Percentiles rank a stretch among this genome's conserved stretches.
These are phyloP conservation scores for Boletus semigastroideus DNA, from an alignment of 1,284 basidiomycete genomes.

Conservation along the genomic window DNA sequence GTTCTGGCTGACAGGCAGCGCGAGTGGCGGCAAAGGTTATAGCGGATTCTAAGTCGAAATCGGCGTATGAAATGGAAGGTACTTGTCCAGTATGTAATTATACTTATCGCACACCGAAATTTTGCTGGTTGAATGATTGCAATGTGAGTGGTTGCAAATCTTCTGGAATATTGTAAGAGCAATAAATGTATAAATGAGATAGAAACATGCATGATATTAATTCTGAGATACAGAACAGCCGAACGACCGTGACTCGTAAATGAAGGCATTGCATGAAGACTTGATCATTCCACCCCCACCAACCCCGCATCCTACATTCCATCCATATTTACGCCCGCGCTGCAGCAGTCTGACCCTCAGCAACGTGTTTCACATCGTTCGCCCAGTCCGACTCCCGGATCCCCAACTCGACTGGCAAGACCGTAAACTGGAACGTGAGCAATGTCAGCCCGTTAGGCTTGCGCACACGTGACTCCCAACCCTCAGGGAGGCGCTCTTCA, in stretches of 20 bases:
- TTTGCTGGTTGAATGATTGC: too few species aligned
- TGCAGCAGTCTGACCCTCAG: neutral
- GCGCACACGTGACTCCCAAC: conserved; percentile 64
- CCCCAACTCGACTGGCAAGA: conserved; percentile 52
- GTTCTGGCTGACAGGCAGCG: conserved; percentile 24
- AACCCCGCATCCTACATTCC: too few species aligned
- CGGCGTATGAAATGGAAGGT: neutral
- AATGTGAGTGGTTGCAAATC: too few species aligned
- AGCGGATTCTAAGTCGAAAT: conserved; percentile 1
- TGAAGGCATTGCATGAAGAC: too few species aligned
- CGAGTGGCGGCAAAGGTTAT: conserved; percentile 5
- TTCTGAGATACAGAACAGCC: too few species aligned
- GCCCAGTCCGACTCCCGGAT: conserved; percentile 38
- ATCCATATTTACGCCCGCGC: too few species aligned
- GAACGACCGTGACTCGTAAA: too few species aligned
- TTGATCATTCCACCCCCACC: too few species aligned
- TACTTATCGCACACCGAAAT: neutral
- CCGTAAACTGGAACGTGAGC: conserved; percentile 53
- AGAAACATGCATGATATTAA: too few species aligned
- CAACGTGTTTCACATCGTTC: conserved; percentile 2
- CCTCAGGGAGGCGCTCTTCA: conserved; percentile 66
- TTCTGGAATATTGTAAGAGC: too few species aligned
- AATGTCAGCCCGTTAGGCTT: conserved; percentile 60
- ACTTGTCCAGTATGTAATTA: neutral
- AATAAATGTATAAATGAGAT: too few species aligned